Evolutionary conservation across 2,329 filamentous ascomycete genomes (phyloP).

Genomic region (Trichoderma koningiopsis): DNA sequence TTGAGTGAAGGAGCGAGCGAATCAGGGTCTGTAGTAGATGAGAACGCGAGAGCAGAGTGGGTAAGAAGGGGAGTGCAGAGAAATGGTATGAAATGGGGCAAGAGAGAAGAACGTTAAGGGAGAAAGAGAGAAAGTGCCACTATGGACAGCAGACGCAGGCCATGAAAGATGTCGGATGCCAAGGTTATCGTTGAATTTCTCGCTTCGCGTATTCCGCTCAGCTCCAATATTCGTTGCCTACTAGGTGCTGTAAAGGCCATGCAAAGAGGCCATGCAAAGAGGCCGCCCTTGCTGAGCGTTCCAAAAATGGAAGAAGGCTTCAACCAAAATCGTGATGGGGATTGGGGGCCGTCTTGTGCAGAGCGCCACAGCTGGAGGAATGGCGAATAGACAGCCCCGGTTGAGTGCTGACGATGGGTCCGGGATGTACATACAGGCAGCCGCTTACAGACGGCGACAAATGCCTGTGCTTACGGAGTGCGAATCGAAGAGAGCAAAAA

Average conservation of each 20-base stretch:
- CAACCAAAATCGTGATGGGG: background rate
- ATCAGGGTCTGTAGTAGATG: conserved; percentile 7
- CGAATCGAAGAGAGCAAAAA: background rate
- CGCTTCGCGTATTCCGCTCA: conserved; percentile 5
- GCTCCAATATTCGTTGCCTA: background rate
- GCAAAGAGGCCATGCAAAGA: conserved; percentile 16
- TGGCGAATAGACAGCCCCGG: background rate
- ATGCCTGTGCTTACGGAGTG: background rate
- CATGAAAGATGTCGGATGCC: background rate
- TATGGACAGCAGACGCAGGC: background rate
- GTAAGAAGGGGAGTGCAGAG: background rate
- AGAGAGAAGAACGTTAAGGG: too few relatives aligned
- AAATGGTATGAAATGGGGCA: background rate
- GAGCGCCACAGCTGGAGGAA: conserved; percentile 14
- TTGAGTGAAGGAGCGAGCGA: background rate
- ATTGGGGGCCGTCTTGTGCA: conserved; percentile 13
- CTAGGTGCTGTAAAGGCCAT: background rate
- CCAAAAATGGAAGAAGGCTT: conserved; percentile 15
- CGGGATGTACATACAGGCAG: conserved; percentile 2
- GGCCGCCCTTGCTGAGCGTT: conserved; percentile 19
- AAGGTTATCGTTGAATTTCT: background rate
- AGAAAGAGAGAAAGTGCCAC: background rate
- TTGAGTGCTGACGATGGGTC: conserved; percentile 17
- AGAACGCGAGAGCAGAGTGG: background rate
- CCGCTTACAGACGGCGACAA: background rate